Evolutionary conservation across 192 early-diverging fungal species (phyloP).

Genomic region (Linnemannia hyalina): DNA sequence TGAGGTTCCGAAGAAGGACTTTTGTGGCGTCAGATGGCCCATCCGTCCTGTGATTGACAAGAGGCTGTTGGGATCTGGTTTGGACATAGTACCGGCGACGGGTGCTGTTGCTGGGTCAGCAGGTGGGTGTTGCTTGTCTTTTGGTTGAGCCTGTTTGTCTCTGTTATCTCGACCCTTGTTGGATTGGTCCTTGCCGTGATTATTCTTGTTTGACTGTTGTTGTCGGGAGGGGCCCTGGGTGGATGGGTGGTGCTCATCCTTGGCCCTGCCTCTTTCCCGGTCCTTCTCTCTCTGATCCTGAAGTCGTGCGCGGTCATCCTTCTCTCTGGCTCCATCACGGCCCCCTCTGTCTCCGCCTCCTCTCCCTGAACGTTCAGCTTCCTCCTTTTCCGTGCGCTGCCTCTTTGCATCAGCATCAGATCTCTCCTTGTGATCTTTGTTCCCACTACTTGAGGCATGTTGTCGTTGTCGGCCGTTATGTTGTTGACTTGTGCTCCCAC

Average conservation of each 20-base stretch:
- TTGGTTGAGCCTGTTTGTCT: constrained; percentile 1
- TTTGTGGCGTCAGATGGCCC: constrained; percentile 43
- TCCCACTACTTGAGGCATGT: constrained; percentile 11
- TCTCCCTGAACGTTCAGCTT: constrained; percentile 6
- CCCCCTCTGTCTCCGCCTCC: constrained; percentile 8
- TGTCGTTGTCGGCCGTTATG: constrained; percentile 9
- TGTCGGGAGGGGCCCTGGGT: constrained; percentile 6
- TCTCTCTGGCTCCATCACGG: constrained; percentile 13
- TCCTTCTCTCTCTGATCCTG: constrained; percentile 14
- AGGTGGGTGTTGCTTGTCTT: constrained; percentile 10
- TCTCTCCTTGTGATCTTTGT: constrained; percentile 14
- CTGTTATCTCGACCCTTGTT: background rate
- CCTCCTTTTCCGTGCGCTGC: background rate
- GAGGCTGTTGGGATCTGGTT: constrained; percentile 37
- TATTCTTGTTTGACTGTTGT: constrained; percentile 20
- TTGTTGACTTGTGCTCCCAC: background rate
- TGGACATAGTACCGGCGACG: background rate
- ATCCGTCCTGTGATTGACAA: constrained; percentile 48
- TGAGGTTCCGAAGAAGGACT: constrained; percentile 74
- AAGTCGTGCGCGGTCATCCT: constrained; percentile 16
- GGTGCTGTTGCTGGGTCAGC: background rate
- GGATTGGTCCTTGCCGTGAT: constrained; percentile 10
- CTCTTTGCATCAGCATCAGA: background rate
- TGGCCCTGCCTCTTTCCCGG: background rate
- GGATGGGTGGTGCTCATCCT: constrained; percentile 14